Evolutionary conservation across 2,329 filamentous ascomycete genomes (phyloP).

Genomic region (Sarocladium brachiariae): DNA sequence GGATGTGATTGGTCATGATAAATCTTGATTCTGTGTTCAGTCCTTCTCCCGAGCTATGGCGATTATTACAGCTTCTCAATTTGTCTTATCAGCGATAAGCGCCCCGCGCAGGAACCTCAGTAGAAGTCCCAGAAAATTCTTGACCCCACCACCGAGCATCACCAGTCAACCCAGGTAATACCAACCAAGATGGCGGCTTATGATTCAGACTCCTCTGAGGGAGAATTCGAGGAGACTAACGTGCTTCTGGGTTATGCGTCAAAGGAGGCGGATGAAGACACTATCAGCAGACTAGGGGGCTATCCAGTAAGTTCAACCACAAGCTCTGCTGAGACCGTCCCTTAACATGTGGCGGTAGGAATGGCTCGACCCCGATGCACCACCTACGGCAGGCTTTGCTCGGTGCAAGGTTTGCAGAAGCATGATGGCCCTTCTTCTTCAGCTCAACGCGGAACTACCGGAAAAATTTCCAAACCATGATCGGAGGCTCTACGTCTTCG

Average conservation of each 20-base stretch:
- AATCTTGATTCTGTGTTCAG: constrained; percentile 12
- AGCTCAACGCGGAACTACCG: constrained; percentile 85
- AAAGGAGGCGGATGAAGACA: constrained; percentile 67
- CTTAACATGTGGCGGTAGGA: constrained; percentile 43
- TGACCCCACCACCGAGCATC: constrained; percentile 29
- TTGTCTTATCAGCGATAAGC: constrained; percentile 14
- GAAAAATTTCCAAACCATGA: constrained; percentile 83
- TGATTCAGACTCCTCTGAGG: constrained; percentile 77
- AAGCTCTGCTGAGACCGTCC: background rate
- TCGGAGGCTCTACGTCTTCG: constrained; percentile 79
- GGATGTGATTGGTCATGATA: constrained; percentile 20
- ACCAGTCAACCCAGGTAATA: constrained; percentile 14
- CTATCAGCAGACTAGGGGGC: constrained; percentile 82
- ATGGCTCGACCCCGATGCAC: constrained; percentile 69
- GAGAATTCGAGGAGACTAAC: constrained; percentile 70
- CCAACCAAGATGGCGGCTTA: constrained; percentile 62
- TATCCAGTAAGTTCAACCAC: constrained; percentile 57
- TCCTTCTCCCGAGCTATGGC: background rate
- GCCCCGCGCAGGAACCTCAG: constrained; percentile 19
- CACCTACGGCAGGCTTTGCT: constrained; percentile 70
- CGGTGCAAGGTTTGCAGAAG: constrained; percentile 84
- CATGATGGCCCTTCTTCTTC: constrained; percentile 76
- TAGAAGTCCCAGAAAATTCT: constrained; percentile 29
- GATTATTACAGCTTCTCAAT: background rate
- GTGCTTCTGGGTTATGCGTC: constrained; percentile 87